Conservation (phyloP, 2,329 filamentous ascomycete species). For the Coniochaeta ligniaria region DNA sequence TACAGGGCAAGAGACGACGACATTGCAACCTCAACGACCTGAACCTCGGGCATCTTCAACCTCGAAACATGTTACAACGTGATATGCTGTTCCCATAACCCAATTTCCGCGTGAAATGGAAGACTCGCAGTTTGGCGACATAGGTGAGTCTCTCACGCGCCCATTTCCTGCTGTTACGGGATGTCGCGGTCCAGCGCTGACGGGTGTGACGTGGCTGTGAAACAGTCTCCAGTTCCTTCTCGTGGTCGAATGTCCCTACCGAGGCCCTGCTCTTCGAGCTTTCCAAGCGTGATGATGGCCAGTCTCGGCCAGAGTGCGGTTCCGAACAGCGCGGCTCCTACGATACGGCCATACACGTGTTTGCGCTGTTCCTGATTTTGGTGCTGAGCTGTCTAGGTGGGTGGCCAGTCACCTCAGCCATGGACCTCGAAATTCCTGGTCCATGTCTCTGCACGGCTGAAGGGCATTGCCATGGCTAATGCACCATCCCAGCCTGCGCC, state of each 20-base stretch:
- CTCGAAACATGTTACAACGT: neutral
- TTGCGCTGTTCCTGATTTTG: conserved; percentile 61
- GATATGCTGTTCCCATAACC: neutral
- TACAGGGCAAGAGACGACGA: too few species aligned
- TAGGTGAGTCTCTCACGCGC: neutral
- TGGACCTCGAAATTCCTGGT: neutral
- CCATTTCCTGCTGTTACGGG: neutral
- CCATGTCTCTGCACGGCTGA: neutral
- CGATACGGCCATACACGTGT: conserved; percentile 60
- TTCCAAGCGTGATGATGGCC: conserved; percentile 31
- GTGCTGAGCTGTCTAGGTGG: conserved; percentile 50
- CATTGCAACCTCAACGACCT: too few species aligned
- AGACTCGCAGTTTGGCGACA: neutral
- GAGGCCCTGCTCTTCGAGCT: conserved; percentile 46
- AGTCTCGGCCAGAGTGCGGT: conserved; percentile 41
- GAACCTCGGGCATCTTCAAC: too few species aligned
- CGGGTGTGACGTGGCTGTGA: neutral
- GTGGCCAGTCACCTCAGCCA: conserved; percentile 9
- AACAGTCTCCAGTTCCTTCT: conserved; percentile 9
- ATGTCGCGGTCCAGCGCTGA: neutral
- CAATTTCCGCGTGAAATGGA: neutral
- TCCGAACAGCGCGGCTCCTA: conserved; percentile 48
- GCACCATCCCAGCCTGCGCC: conserved; percentile 43
- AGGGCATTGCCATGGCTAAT: conserved; percentile 1
- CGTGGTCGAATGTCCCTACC: conserved; percentile 45